Percentiles rank a stretch among this genome's conserved stretches.
These are phyloP conservation scores for Paralagenidium karlingii DNA, from an alignment of 352 stramenopile species.

Conservation along the genomic window DNA sequence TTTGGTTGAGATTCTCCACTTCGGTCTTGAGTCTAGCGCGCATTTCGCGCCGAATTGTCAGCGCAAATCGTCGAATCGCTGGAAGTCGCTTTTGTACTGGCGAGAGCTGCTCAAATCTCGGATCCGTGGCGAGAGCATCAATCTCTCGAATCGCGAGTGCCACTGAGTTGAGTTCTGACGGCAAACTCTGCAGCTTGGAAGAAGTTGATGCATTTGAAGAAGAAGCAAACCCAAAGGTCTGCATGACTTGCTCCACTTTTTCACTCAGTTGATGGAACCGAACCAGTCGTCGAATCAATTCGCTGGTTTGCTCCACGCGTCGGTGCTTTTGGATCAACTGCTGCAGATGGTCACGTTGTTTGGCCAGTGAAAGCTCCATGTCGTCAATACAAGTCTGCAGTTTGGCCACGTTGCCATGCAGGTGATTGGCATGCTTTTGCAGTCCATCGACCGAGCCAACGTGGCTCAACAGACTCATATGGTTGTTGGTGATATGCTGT, in stretches of 20 bases:
- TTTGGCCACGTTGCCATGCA: constrained; percentile 48
- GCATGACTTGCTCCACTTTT: too few relatives aligned
- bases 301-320: constrained; percentile 62
- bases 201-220: too few relatives aligned
- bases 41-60: constrained; percentile 38
- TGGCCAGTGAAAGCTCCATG: constrained; percentile 34
- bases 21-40: constrained; percentile 26
- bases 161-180: too few relatives aligned
- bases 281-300: constrained; percentile 57
- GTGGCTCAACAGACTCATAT: constrained; percentile 49
- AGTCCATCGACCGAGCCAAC: constrained; percentile 72
- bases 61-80: constrained; percentile 24
- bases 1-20: constrained; percentile 47
- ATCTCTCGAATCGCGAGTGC: constrained; percentile 65
- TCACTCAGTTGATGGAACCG: constrained; percentile 68
- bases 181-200: too few relatives aligned
- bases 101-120: constrained; percentile 49
- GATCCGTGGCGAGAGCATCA: constrained; percentile 32
- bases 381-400: constrained; percentile 49
- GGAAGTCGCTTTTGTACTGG: constrained; percentile 45
- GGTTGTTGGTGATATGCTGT: constrained; percentile 63
- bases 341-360: constrained; percentile 44
- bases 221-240: too few relatives aligned
- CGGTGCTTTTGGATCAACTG: constrained; percentile 57
- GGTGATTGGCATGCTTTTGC: constrained; percentile 32